Evolutionary conservation across 139 green algal genomes (phyloP).

Genomic region (Zygnema circumcarinatum): DNA sequence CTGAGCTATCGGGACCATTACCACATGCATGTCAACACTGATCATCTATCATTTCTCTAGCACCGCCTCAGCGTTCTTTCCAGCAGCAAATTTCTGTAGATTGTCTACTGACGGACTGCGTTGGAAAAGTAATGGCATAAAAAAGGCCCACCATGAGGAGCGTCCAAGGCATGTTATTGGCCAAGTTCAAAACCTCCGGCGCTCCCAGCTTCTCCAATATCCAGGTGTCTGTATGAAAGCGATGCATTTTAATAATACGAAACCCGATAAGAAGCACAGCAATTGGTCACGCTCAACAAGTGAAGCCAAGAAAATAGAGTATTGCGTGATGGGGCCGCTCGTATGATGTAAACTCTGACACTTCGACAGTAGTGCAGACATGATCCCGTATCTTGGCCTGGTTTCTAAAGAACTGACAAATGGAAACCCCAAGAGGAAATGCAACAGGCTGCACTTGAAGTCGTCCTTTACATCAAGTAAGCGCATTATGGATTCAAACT

Average conservation of each 20-base stretch:
- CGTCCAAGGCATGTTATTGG: constrained; percentile 26
- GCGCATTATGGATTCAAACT: background rate
- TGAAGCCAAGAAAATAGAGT: no score
- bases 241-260: no score
- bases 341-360: no score
- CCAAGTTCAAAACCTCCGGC: constrained; percentile 13
- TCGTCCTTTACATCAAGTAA: background rate
- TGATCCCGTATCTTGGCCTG: no score
- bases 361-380: no score
- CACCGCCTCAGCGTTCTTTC: background rate
- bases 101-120: no score
- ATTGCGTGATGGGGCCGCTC: no score
- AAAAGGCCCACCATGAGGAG: constrained; percentile 36
- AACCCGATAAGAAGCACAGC: no score
- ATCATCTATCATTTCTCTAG: background rate
- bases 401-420: background rate
- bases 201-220: constrained; percentile 53
- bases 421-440: background rate
- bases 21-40: background rate
- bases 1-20: background rate
- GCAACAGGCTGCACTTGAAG: background rate
- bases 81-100: background rate
- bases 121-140: no score
- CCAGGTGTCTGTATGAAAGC: constrained; percentile 56
- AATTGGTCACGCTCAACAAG: no score